A percentile compares a stretch with the other conserved stretches of the same genome.
These are phyloP conservation scores for Globisporangium cylindrosporum DNA, from an alignment of 352 stramenopile species.

Conservation along the genomic window DNA sequence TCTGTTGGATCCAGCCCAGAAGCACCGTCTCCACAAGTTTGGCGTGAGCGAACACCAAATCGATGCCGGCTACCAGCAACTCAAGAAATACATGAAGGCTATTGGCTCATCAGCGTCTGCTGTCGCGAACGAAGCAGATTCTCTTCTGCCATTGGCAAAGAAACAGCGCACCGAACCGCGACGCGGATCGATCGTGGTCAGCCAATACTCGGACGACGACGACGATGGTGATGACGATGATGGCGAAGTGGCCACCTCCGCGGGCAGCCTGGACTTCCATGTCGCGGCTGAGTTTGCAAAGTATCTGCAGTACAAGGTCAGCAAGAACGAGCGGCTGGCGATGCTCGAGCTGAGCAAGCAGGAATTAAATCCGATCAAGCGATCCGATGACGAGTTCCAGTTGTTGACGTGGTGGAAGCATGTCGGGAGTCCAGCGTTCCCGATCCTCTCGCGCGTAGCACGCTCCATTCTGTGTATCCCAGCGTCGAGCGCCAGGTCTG, in stretches of 20 bases:
- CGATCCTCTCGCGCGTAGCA: neutral
- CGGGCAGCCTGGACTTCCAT: neutral
- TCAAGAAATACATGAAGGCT: conserved; percentile 2
- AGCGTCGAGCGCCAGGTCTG: neutral
- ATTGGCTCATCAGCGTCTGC: neutral
- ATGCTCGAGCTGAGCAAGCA: conserved; percentile 18
- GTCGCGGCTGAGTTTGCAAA: neutral
- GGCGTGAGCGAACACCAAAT: neutral
- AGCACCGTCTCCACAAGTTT: neutral
- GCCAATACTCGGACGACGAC: conserved; percentile 5
- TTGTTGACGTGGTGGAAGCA: conserved; percentile 9
- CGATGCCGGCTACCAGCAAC: neutral
- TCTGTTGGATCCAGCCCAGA: conserved; percentile 4
- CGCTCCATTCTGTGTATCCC: conserved; percentile 5
- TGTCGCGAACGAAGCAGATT: neutral
- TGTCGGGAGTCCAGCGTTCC: neutral
- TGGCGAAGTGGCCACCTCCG: neutral
- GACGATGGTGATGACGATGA: neutral
- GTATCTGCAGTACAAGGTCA: conserved; percentile 7
- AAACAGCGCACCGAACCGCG: neutral
- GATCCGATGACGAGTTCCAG: neutral
- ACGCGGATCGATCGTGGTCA: neutral
- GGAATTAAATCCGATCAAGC: conserved; percentile 15
- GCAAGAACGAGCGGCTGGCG: conserved; percentile 17
- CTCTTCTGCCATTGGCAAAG: neutral